Evolutionary conservation across 345 rosid species (phyloP), one percentile per base, ranked within the genome.

Genomic region (Psidium friedrichsthalianum): DNA sequence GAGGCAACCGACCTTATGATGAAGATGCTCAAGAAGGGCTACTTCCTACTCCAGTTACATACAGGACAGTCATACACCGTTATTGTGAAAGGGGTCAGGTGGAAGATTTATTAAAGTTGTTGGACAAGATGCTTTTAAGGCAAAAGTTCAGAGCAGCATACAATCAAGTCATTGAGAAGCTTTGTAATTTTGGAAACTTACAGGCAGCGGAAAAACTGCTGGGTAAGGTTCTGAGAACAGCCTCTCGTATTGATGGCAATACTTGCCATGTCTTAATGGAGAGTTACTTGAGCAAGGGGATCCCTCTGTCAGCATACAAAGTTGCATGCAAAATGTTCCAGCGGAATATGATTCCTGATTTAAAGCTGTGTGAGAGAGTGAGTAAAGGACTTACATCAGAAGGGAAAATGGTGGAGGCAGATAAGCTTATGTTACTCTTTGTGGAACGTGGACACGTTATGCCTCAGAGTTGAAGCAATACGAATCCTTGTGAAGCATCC

Each of bases 81-180:
- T 97, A 93, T 86, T 95, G 98, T 86, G 90, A 91, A 86, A 83
- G 87, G 89, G 98, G 93, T 51, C 91, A 89, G 86, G 96, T 96
- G 84, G 95, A 95, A 85, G 98, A 96, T 86, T 91, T 95, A 89
- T 85, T 96, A 89, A 88, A 88, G 82, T 83, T 97, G 80, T 89
- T 96, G 76, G 96, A 94, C 83, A 93, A 94, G 86, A 93, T 97
- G 99, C 90, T 94, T 86, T n/a, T 64, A 40, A 89, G 95, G 90
- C 93, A 93, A 86, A 94, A 92, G 87, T 93, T 92, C 88, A 90
- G 83, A 83, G 92, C 95, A 29, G 92, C 82, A 1, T 95, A 94
- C 91, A 96, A 97, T 89, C 99, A 95, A 94, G 95, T 93, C 24
- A 94, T 97, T 55, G 98, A 96, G 91, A 97, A 97, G 90, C 94